Evolutionary conservation across 768 basidiomycete species (phyloP).

Genomic region (Cytidiella melzeri): DNA sequence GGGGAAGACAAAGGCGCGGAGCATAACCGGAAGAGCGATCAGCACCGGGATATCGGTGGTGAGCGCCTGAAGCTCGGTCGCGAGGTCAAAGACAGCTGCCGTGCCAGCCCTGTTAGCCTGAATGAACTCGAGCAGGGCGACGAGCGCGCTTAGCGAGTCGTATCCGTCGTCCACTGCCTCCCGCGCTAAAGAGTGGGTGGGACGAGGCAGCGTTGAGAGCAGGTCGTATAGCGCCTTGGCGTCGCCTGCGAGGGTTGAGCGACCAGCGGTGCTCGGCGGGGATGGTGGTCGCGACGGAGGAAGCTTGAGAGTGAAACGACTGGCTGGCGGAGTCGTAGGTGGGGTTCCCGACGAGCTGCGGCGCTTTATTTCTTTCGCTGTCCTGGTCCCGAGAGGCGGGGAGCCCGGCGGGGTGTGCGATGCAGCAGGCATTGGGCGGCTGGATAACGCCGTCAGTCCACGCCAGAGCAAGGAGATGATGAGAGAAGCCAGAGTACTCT

Average conservation of each 20-base stretch:
- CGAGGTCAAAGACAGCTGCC: slow-evolving; percentile 18
- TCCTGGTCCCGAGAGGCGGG: slow-evolving; percentile 22
- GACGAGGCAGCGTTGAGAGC: slow-evolving; percentile 55
- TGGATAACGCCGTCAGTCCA: slow-evolving; percentile 61
- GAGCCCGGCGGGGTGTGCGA: slow-evolving; percentile 24
- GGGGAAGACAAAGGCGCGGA: slow-evolving; percentile 37
- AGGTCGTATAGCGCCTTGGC: slow-evolving; percentile 58
- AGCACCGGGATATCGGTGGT: slow-evolving; percentile 68
- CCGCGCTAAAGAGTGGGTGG: slow-evolving; percentile 50
- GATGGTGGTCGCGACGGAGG: slow-evolving; percentile 64
- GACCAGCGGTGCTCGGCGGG: slow-evolving; percentile 33
- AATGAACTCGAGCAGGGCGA: slow-evolving; percentile 49
- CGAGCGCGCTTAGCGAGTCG: slow-evolving; percentile 52
- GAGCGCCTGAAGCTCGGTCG: slow-evolving; percentile 42
- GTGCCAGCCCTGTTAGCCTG: slow-evolving; percentile 18
- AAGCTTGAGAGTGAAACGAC: slow-evolving; percentile 60
- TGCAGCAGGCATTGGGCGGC: slow-evolving; percentile 37
- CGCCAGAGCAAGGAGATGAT: slow-evolving; percentile 74
- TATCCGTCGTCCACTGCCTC: slow-evolving; percentile 82
- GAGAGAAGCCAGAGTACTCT: slow-evolving; percentile 60
- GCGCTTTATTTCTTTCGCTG: slow-evolving; percentile 33
- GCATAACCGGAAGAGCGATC: slow-evolving; percentile 62
- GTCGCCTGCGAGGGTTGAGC: slow-evolving; percentile 47
- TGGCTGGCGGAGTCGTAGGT: slow-evolving; percentile 49
- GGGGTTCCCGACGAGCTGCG: slow-evolving; percentile 34